Base-by-base conservation (phyloP, 768 basidiomycete species). In the Termitomyces sp. region DNA sequence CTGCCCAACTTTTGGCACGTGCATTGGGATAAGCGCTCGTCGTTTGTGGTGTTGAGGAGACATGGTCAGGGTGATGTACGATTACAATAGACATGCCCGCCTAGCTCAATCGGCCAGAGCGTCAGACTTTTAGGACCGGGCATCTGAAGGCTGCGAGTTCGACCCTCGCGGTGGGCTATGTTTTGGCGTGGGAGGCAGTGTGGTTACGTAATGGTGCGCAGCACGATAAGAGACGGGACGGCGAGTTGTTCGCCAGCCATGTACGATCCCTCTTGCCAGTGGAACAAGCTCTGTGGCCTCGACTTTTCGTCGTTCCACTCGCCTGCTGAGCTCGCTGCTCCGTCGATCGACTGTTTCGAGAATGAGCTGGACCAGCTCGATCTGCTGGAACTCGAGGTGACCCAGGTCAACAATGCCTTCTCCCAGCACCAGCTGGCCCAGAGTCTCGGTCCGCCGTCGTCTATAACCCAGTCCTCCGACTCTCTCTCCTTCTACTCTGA, bases 131-230 rank as follows among this genome's bases (percentile, higher is more conserved):
- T 79, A 79, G n/a, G n/a, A n/a, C n/a, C n/a, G n/a, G 3, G 56
- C 4, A 62, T 87, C 85, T 87, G 83, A 87, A 87, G 85, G 85
- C 82, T 87, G 85, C 85, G 85, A 84, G 85, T 87, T 87, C 85
- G 85, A 87, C 79, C 85, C 85, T 84, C 85, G 85, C 85, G 84
- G 62, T 62, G 62, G 62, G 62, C 57, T 61, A 60, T 29, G n/a
- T n/a, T n/a, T n/a, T n/a, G n/a, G n/a, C n/a, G 31, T 33, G 68
- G 73, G 20, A 44, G 31, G 20, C 20, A 15, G 34, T 26, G 22
- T 20, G 8, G 1, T 58, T 58, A 58, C 37, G 6, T 58, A 46
- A 54, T 18, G 15, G 42, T 48, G 52, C 57, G 57, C 52, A 54
- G 57, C 46, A 53, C 18, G 49, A 57, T 57, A 57, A 28, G 42